Base-by-base conservation (phyloP, 257 asterid genomes). In the Solanum pennellii region DNA sequence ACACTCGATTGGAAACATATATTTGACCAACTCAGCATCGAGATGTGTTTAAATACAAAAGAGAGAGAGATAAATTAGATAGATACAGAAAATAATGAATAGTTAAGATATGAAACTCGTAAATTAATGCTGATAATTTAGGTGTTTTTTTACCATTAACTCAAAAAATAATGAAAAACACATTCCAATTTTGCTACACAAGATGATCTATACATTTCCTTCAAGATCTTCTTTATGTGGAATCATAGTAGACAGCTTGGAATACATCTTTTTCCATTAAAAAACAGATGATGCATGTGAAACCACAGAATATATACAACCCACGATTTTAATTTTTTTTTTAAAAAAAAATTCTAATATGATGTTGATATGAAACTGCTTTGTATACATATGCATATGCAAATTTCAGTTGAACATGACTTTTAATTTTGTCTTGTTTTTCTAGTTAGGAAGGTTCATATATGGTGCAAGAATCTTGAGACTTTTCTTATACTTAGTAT, bases 401-500 rank as follows among this genome's bases (percentile, higher is more conserved):
- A 12, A 25, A 49, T 59, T 74, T 75, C 69, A 77, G 87, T 72
- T 86, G 83, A 35, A 84, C 86, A 88, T 71, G 84, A 86, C 80
- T 88, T 82, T 84, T 52, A 85, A 42, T 62, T 77, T 71, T 89
- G 92, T 89, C 89, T 83, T 90, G 85, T 91, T 71, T 49, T 91
- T 84, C 86, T 85, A 52, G 86, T 88, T 84, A 45, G 90, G 91
- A 85, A 88, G 84, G 87, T 89, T 86, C 86, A 90, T 59, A 49
- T 84, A 83, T 86, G 45, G 27, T 88, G 91, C 89, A 90, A 92
- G 89, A 91, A 89, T 90, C 93, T 82, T 83, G 87, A 88, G 68
- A 87, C 72, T 91, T 93, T 93, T 89, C 91, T 89, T 89, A 88
- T 77, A 85, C 88, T 75, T 88, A 87, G 92, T 90, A 87, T 52